Evolutionary conservation across 2,329 filamentous ascomycete species (phyloP).

Genomic region (Aspergillus cejpii): DNA sequence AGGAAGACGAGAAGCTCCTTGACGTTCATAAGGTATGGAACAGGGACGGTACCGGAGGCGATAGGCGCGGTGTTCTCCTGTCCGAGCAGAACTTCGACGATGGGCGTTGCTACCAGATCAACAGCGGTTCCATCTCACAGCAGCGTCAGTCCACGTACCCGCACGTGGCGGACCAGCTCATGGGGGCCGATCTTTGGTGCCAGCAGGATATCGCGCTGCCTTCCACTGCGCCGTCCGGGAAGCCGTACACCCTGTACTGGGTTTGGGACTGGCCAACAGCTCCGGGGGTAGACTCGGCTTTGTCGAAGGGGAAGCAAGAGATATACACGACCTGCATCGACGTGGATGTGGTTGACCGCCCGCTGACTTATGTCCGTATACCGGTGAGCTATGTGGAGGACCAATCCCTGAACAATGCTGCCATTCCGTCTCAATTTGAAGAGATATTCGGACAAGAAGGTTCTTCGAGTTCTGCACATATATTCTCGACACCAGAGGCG

Average conservation of each 20-base stretch:
- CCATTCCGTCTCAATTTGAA: slow-evolving; percentile 36
- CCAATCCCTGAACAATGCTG: slow-evolving; percentile 36
- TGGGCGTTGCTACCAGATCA: slow-evolving; percentile 78
- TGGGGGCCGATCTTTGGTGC: slow-evolving; percentile 62
- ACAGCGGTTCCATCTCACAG: slow-evolving; percentile 52
- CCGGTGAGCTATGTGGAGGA: slow-evolving; percentile 23
- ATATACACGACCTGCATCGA: slow-evolving; percentile 48
- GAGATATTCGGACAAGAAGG: slow-evolving; percentile 21
- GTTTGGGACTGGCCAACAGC: slow-evolving; percentile 85
- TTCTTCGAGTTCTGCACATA: slow-evolving; percentile 4
- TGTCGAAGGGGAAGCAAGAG: slow-evolving; percentile 41
- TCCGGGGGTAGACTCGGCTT: slow-evolving; percentile 29
- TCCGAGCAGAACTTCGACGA: slow-evolving; percentile 80
- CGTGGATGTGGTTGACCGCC: slow-evolving; percentile 35
- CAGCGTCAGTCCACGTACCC: slow-evolving; percentile 54
- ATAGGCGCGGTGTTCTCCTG: slow-evolving; percentile 68
- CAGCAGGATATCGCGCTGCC: slow-evolving; percentile 77
- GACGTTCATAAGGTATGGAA: slow-evolving; percentile 73
- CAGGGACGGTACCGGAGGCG: slow-evolving; percentile 68
- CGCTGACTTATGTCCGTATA: slow-evolving; percentile 11
- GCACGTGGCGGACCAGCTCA: slow-evolving; percentile 45
- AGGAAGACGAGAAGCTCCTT: slow-evolving; percentile 52
- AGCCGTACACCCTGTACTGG: slow-evolving; percentile 81
- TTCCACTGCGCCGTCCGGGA: slow-evolving; percentile 52
- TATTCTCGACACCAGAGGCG: background rate